Conservation (phyloP, 139 green algal genomes). For the Nannochloris sp. region DNA sequence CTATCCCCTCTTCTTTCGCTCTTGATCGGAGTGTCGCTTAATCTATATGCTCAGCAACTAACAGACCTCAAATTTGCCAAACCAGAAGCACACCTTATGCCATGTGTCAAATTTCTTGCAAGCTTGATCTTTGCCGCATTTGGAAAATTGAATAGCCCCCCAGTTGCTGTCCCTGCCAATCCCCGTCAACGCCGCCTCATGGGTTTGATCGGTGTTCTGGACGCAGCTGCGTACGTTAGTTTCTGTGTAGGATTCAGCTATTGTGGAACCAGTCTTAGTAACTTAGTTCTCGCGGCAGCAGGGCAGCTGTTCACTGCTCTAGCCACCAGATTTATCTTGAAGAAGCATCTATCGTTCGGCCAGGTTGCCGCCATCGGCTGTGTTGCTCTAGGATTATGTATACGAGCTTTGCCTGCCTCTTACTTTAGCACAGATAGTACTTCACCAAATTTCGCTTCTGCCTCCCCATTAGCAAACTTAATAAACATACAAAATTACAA, state of each 20-base stretch:
- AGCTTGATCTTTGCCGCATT: slow-evolving; percentile 16
- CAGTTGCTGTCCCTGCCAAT: neutral
- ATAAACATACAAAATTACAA: too few relatives aligned
- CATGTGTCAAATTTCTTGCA: slow-evolving; percentile 27
- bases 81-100: slow-evolving; percentile 22
- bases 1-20: slow-evolving; percentile 6
- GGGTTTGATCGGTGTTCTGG: slow-evolving; percentile 27
- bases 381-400: slow-evolving; percentile 22
- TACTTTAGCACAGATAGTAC: neutral
- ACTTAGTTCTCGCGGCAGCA: slow-evolving; percentile 29
- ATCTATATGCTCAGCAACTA: slow-evolving; percentile 6
- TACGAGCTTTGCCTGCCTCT: slow-evolving; percentile 8
- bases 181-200: slow-evolving; percentile 19
- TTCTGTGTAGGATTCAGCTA: slow-evolving; percentile 29
- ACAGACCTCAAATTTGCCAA: slow-evolving; percentile 19
- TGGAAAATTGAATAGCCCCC: neutral
- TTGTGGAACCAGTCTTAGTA: slow-evolving; percentile 27
- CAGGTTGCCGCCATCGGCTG: slow-evolving; percentile 18
- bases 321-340: slow-evolving; percentile 19
- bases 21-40: slow-evolving; percentile 7
- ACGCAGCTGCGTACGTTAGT: slow-evolving; percentile 24
- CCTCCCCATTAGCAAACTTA: neutral
- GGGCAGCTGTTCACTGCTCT: slow-evolving; percentile 35
- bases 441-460: neutral
- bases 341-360: slow-evolving; percentile 1